Conservation (phyloP, 176 grass and related monocot species). For the Eragrostis curvula region DNA sequence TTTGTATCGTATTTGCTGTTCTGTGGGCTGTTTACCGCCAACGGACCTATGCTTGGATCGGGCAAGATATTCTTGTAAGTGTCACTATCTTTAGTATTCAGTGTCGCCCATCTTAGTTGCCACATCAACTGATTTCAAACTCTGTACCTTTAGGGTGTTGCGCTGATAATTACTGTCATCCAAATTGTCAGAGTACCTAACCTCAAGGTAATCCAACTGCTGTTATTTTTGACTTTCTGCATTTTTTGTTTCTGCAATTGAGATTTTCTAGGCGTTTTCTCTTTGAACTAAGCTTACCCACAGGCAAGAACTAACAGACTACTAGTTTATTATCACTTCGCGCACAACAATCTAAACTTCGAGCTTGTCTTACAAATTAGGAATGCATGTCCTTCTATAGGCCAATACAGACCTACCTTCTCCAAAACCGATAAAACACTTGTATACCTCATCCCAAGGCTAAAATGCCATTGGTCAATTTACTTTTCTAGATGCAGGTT, state of each 20-base stretch:
- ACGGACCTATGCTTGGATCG: conserved; percentile 74
- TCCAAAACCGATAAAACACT: background rate
- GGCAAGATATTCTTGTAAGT: conserved; percentile 95
- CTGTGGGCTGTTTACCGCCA: conserved; percentile 83
- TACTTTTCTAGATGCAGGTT: background rate
- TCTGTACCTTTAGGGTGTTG: conserved; percentile 66
- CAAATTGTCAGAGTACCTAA: conserved; percentile 95
- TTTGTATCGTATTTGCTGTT: conserved; percentile 81
- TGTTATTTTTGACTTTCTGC: conserved; percentile 4
- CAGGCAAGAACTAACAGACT: background rate
- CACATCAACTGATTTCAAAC: conserved; percentile 3
- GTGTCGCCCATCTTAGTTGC: conserved; percentile 6
- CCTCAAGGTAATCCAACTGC: conserved; percentile 74
- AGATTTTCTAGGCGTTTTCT: conserved; percentile 10
- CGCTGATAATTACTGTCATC: conserved; percentile 91
- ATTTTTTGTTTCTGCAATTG: background rate
- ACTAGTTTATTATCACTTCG: background rate
- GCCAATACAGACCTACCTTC: background rate
- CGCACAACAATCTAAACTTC: background rate
- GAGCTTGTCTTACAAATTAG: background rate
- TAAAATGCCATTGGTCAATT: background rate
- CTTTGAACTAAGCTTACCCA: background rate
- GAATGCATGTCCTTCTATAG: background rate
- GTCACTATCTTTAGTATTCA: conserved; percentile 9
- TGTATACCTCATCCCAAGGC: background rate